Evolutionary conservation across 2,329 filamentous ascomycete genomes (phyloP).

Genomic region (Fusarium sp.): DNA sequence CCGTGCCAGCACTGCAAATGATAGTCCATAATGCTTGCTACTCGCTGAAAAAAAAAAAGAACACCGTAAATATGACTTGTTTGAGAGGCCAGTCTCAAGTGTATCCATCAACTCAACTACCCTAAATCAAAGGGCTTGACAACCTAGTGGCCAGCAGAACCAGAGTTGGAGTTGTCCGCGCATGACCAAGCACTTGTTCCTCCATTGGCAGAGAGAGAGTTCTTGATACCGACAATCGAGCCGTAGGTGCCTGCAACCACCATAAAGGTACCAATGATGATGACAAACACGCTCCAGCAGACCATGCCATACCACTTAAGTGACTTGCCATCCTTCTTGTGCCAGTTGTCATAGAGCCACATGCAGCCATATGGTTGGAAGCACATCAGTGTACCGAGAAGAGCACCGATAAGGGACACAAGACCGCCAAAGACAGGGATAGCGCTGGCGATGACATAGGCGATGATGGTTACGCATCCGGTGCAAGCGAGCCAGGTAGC

Average conservation of each 20-base stretch:
- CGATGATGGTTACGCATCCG: conserved; percentile 39
- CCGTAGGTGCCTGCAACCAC: conserved; percentile 62
- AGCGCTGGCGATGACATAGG: conserved; percentile 47
- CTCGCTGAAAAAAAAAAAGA: neutral
- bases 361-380: conserved; percentile 49
- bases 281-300: conserved; percentile 30
- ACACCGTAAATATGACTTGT: no score
- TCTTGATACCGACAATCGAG: conserved; percentile 53
- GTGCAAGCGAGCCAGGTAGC: conserved; percentile 51
- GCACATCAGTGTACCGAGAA: conserved; percentile 49
- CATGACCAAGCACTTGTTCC: conserved; percentile 59
- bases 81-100: neutral
- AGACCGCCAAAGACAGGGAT: conserved; percentile 47
- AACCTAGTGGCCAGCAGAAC: conserved; percentile 11
- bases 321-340: conserved; percentile 1
- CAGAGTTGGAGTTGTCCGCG: conserved; percentile 58
- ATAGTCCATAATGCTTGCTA: neutral
- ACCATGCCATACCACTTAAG: conserved; percentile 31
- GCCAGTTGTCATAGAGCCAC: conserved; percentile 51
- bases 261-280: conserved; percentile 51
- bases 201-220: conserved; percentile 52
- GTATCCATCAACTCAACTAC: neutral
- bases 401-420: conserved; percentile 50
- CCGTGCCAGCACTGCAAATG: neutral
- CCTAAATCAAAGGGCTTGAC: no score